Base-by-base conservation (phyloP, 768 basidiomycete genomes). In the Termitomyces sp. region DNA sequence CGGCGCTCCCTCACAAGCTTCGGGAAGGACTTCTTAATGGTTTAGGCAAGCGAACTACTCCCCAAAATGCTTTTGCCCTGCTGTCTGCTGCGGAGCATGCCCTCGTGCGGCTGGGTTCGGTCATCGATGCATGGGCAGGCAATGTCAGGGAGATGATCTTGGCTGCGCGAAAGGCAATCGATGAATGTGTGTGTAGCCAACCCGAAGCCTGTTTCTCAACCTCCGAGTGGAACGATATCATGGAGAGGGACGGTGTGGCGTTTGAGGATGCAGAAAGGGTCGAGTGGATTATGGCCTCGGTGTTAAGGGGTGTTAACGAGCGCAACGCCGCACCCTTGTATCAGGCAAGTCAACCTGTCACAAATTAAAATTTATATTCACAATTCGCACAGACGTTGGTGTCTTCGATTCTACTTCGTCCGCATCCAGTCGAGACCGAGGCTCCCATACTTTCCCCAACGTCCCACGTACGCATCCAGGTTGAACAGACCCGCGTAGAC, bases 221-320 rank as follows among this genome's bases (percentile, higher is more conserved):
- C 55, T 64, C 73, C 4, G 91, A 93, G 26, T 93, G 94, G 85
- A 72, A 82, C 16, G 85, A 86, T 23, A 77, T 96, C 48, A 80
- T 95, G 74, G 83, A 88, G 61, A 79, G 80, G 1, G 86, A 91
- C 60, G 91, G 89, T 0, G 84, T 81, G 1, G 76, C 84, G 32
- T 92, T 92, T 67, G 88, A 88, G 62, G 91, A 93, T 67, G 78
- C 74, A 1, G 94, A 98, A 64, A 75, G 87, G 55, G 84, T 96
- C 0, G 88, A 91, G 47, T 82, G 82, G 82, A 80, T 89, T 1
- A 85, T 95, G 81, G 82, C 83, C 6, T 75, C 86, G 40, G 69
- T 88, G 57, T 68, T 84, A 67, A 67, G 88, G 65, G 82, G 89
- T 0, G 76, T 91, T 65, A 80, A 71, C 57, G 88, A 87, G 62